phyloP scores from a whole-genome alignment of 1,139 yeast species.

The Ogataea hybrid region DNA sequence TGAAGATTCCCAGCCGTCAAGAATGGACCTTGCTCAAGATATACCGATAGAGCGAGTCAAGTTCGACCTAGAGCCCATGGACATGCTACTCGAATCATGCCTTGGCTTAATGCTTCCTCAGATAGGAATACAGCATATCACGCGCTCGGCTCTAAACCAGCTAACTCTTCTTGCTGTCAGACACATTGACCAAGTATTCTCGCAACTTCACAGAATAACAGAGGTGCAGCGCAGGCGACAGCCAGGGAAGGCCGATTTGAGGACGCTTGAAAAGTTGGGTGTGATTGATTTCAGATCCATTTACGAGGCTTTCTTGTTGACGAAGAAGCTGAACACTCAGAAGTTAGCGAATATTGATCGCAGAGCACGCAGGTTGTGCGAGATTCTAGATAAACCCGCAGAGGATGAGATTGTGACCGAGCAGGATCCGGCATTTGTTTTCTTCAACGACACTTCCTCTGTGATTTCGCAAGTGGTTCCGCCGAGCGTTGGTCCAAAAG shows the following conservation, averaged over 20 bases:
- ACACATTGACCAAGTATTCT: conserved; percentile 48
- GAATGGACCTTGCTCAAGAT: conserved; percentile 5
- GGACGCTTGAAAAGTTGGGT: conserved; percentile 45
- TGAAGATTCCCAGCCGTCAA: not conserved
- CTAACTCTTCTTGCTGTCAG: conserved; percentile 46
- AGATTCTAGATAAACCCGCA: conserved; percentile 14
- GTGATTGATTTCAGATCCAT: conserved; percentile 46
- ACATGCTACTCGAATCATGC: conserved; percentile 37
- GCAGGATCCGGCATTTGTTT: conserved; percentile 39
- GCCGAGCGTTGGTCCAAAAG: conserved; percentile 44
- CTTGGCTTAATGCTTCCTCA: conserved; percentile 40
- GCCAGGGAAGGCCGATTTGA: conserved; percentile 60
- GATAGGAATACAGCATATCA: conserved; percentile 34
- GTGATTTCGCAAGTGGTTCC: conserved; percentile 52
- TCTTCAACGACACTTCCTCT: conserved; percentile 49
- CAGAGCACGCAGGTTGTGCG: conserved; percentile 12
- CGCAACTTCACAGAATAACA: conserved; percentile 50
- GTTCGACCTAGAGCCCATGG: conserved; percentile 33
- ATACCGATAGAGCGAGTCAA: conserved; percentile 3
- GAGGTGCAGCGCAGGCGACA: conserved; percentile 65
- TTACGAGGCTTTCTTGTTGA: conserved; percentile 29
- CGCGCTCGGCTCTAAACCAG: conserved; percentile 46
- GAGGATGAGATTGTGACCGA: conserved; percentile 25
- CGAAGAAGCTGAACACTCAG: not conserved
- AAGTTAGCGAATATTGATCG: conserved; percentile 6